Conservation (phyloP, 495 filamentous ascomycete species). For the Sabuloglossum arenarium region DNA sequence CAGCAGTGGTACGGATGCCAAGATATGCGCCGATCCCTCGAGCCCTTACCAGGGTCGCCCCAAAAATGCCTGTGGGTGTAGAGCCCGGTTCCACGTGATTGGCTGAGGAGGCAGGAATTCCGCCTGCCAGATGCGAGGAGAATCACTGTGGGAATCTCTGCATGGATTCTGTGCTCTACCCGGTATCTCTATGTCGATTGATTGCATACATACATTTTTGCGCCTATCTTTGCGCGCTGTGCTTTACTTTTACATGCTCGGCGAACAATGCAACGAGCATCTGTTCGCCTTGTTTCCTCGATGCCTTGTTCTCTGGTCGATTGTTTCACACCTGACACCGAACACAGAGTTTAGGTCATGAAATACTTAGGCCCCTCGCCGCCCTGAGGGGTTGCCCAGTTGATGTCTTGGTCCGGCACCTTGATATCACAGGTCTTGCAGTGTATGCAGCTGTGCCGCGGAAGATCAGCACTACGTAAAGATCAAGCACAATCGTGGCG, state of each 20-base stretch:
- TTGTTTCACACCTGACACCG: neutral
- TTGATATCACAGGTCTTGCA: slow-evolving; percentile 99
- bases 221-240: neutral
- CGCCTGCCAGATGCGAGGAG: no score
- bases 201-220: no score
- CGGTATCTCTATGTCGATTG: no score
- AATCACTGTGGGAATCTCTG: no score
- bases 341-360: slow-evolving; percentile 39
- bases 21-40: no score
- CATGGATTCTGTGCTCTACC: no score
- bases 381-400: slow-evolving; percentile 88
- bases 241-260: no score
- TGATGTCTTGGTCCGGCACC: slow-evolving; percentile 87
- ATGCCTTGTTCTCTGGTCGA: neutral
- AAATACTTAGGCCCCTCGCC: slow-evolving; percentile 95
- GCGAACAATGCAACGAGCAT: no score
- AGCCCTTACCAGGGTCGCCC: neutral
- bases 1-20: no score
- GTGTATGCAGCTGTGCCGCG: slow-evolving; percentile 61
- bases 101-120: no score
- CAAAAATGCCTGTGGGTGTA: neutral
- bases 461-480: neutral
- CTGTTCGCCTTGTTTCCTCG: neutral
- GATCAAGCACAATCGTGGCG: no score
- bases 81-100: neutral